Evolutionary conservation across 2,329 filamentous ascomycete genomes (phyloP).

Genomic region (Colletotrichum godetiae): DNA sequence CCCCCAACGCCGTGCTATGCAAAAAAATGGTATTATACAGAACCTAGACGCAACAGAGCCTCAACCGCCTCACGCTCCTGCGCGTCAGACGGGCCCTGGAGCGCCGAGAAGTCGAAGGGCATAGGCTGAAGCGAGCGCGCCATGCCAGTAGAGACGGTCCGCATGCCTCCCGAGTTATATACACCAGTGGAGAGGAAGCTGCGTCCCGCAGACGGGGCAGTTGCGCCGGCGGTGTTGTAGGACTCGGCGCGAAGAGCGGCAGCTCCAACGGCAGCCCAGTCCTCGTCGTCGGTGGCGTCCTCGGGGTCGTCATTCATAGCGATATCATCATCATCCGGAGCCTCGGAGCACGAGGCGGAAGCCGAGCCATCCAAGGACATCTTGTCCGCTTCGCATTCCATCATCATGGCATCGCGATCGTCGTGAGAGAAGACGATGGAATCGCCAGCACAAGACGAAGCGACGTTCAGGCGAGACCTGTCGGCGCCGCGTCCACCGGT

Average conservation of each 20-base stretch:
- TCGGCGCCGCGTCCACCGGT: constrained; percentile 55
- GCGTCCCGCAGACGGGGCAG: constrained; percentile 59
- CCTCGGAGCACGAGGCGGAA: constrained; percentile 82
- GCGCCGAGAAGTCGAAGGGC: constrained; percentile 63
- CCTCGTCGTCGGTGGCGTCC: constrained; percentile 93
- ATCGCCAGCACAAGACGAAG: constrained; percentile 73
- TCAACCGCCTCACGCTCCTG: constrained; percentile 87
- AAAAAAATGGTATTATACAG: constrained; percentile 70
- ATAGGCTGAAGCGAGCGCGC: constrained; percentile 62
- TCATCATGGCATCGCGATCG: constrained; percentile 73
- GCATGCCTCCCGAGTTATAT: constrained; percentile 59
- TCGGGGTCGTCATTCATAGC: constrained; percentile 80
- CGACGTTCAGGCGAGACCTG: constrained; percentile 60
- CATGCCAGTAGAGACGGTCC: constrained; percentile 66
- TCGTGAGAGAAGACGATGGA: constrained; percentile 83
- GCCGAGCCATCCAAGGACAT: constrained; percentile 85
- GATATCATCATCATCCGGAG: constrained; percentile 72
- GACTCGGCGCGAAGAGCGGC: constrained; percentile 80
- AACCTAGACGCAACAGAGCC: constrained; percentile 83
- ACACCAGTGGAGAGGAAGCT: constrained; percentile 58
- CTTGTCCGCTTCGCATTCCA: constrained; percentile 90
- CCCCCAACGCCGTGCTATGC: constrained; percentile 64
- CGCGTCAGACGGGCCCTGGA: constrained; percentile 67
- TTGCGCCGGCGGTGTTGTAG: constrained; percentile 64
- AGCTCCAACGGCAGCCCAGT: constrained; percentile 92